phyloP scores from a whole-genome alignment of 1,284 basidiomycete species.

The Neotropicomus parvogracilis region DNA sequence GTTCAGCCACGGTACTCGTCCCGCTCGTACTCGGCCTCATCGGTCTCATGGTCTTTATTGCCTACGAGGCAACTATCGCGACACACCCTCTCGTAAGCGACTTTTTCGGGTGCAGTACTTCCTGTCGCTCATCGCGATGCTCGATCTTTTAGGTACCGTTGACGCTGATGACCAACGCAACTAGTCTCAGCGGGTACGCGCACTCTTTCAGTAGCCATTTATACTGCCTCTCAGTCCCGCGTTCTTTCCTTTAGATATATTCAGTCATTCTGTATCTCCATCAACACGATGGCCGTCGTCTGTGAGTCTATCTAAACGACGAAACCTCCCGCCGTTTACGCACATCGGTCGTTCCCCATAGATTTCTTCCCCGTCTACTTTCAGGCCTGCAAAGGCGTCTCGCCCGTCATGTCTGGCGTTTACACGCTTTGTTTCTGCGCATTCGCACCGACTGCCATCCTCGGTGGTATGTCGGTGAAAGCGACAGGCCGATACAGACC shows the following conservation, averaged over 20 bases:
- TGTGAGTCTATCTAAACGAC: slow-evolving; percentile 10
- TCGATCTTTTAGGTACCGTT: slow-evolving; percentile 13
- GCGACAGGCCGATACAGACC: slow-evolving; percentile 13
- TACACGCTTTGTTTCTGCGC: slow-evolving; percentile 16
- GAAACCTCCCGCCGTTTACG: too few relatives aligned
- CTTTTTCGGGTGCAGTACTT: neutral
- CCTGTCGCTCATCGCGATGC: too few relatives aligned
- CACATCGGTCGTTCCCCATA: neutral
- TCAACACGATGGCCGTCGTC: slow-evolving; percentile 5
- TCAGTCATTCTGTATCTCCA: slow-evolving; percentile 18
- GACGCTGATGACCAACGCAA: slow-evolving; percentile 11
- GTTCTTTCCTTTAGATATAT: slow-evolving; percentile 11
- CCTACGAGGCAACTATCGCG: slow-evolving; percentile 15
- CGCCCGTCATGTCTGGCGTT: slow-evolving; percentile 13
- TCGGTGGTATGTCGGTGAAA: slow-evolving; percentile 13
- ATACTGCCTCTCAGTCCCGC: neutral
- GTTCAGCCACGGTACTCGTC: slow-evolving; percentile 38
- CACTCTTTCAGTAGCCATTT: neutral
- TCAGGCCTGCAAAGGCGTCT: slow-evolving; percentile 19
- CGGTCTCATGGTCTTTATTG: slow-evolving; percentile 22
- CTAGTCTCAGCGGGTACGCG: slow-evolving; percentile 16
- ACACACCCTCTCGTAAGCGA: slow-evolving; percentile 16
- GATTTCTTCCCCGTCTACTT: slow-evolving; percentile 21
- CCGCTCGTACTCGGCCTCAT: slow-evolving; percentile 41
- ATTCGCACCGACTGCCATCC: slow-evolving; percentile 12